A percentile compares a stretch with the other conserved stretches of the same genome.
phyloP scores from a whole-genome alignment of 2,329 filamentous ascomycete genomes.

The Tothia fuscella region DNA sequence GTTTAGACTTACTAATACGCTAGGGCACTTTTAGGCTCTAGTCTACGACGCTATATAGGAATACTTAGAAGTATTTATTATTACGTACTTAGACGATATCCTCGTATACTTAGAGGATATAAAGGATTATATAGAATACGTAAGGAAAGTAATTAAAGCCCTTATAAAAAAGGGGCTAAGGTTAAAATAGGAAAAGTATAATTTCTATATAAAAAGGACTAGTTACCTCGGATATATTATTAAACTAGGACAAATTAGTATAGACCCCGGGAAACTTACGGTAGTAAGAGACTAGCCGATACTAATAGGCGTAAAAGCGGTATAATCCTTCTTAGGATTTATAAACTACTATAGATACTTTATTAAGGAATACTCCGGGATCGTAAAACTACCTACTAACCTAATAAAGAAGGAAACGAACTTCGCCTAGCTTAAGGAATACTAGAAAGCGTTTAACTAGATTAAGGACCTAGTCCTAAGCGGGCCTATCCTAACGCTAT shows the following conservation, averaged over 20 bases:
- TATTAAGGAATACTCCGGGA: too few species aligned
- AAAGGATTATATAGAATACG: slow-evolving; percentile 10
- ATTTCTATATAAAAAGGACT: slow-evolving; percentile 19
- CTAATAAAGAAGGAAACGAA: too few species aligned
- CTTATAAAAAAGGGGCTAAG: slow-evolving; percentile 10
- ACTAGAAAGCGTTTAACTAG: too few species aligned
- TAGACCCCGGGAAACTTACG: slow-evolving; percentile 14
- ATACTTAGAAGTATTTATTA: slow-evolving; percentile 15
- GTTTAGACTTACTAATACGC: slow-evolving; percentile 14
- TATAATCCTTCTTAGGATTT: too few species aligned
- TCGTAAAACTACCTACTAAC: too few species aligned
- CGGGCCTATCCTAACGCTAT: too few species aligned
- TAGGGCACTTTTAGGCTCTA: slow-evolving; percentile 13
- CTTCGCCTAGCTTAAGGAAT: too few species aligned
- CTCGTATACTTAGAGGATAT: slow-evolving; percentile 14
- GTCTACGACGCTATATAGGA: slow-evolving; percentile 17
- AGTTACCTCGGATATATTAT: slow-evolving; percentile 18
- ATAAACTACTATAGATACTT: too few species aligned
- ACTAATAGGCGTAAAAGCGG: slow-evolving; percentile 7
- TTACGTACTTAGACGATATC: slow-evolving; percentile 17
- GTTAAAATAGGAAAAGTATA: slow-evolving; percentile 16
- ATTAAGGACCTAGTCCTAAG: slow-evolving; percentile 6
- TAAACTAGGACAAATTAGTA: slow-evolving; percentile 15
- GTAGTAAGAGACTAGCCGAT: slow-evolving; percentile 15
- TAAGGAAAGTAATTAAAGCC: slow-evolving; percentile 6